Conservation (phyloP, 352 stramenopile genomes). For the Globisporangium splendens region DNA sequence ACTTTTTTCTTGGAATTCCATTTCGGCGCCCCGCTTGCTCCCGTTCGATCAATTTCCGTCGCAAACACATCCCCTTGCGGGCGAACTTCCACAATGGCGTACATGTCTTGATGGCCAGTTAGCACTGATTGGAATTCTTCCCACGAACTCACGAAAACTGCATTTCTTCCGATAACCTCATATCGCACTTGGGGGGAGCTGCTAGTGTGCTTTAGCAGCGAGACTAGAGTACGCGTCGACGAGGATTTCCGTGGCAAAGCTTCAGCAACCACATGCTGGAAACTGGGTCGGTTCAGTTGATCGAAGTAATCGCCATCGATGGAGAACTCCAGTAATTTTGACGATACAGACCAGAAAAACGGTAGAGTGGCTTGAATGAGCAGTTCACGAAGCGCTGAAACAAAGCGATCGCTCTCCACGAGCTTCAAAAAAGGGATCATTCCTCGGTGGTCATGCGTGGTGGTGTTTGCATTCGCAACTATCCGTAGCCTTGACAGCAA, state of each 20-base stretch:
- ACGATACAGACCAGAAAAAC: conserved; percentile 68
- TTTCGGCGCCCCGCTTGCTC: conserved; percentile 40
- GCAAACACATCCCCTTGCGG: conserved; percentile 66
- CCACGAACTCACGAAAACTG: conserved; percentile 45
- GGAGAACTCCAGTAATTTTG: conserved; percentile 45
- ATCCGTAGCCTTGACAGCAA: conserved; percentile 24
- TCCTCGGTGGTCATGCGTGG: conserved; percentile 18
- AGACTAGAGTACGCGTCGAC: conserved; percentile 29
- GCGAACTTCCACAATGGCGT: conserved; percentile 56
- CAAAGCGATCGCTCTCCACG: conserved; percentile 50
- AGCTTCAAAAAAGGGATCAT: conserved; percentile 42
- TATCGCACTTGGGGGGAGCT: conserved; percentile 59
- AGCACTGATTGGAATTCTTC: conserved; percentile 59
- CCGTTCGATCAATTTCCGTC: conserved; percentile 43
- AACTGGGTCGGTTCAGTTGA: conserved; percentile 36
- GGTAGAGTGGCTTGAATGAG: conserved; percentile 37
- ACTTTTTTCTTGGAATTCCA: conserved; percentile 65
- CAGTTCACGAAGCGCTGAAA: conserved; percentile 39
- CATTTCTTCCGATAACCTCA: conserved; percentile 53
- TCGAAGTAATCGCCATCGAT: conserved; percentile 56
- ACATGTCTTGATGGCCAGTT: conserved; percentile 53
- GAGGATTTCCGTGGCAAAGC: conserved; percentile 25
- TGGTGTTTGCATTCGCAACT: conserved; percentile 7
- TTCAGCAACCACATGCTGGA: conserved; percentile 57
- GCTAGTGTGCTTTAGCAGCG: conserved; percentile 46